Percentiles rank a stretch among this genome's conserved stretches.
Evolutionary conservation across 148 eudicot species (phyloP).

Genomic region (Arbutus unedo): DNA sequence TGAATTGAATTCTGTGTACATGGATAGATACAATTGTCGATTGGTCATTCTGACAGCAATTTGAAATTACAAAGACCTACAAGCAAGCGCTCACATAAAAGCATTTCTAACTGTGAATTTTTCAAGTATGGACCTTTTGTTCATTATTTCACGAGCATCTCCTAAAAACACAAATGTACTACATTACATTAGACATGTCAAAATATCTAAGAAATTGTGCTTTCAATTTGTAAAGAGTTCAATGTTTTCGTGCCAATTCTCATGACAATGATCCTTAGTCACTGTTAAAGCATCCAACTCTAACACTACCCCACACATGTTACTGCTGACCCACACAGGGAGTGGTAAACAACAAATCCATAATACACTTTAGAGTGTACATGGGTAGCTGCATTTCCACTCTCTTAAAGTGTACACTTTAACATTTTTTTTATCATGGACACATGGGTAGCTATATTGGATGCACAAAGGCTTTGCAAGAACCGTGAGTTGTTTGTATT

Average conservation of each 20-base stretch:
- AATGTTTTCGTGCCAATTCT: background rate
- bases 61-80: background rate
- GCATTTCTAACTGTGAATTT: background rate
- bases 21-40: background rate
- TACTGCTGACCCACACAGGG: too few relatives aligned
- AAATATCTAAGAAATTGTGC: background rate
- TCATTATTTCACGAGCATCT: background rate
- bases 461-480: too few relatives aligned
- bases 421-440: too few relatives aligned
- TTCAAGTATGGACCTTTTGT: background rate
- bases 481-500: too few relatives aligned
- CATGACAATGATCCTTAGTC: background rate
- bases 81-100: background rate
- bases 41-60: background rate
- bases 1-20: background rate
- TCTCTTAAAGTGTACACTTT: too few relatives aligned
- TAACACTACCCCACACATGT: too few relatives aligned
- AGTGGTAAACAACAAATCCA: too few relatives aligned
- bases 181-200: background rate
- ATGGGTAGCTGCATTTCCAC: too few relatives aligned
- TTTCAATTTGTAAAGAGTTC: background rate
- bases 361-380: too few relatives aligned
- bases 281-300: too few relatives aligned
- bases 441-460: too few relatives aligned
- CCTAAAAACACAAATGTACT: conserved; percentile 2